Conservation (phyloP, 129 eudicot genomes). For the Lactuca sativa region DNA sequence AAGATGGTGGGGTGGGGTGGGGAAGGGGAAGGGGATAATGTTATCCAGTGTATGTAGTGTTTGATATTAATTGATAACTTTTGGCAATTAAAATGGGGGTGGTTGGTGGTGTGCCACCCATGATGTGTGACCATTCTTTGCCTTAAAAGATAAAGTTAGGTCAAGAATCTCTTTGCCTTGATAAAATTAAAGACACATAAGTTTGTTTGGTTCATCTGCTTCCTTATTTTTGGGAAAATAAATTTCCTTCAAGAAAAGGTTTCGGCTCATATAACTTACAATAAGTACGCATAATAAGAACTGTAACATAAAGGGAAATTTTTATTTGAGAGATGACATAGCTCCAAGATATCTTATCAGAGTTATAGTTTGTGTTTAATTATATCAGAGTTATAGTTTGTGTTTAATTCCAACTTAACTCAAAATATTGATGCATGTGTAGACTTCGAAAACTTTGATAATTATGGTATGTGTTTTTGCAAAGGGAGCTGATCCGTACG, state of each 20-base stretch:
- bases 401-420: too few species aligned
- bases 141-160: slow-evolving; percentile 23
- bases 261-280: background rate
- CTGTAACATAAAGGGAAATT: too few species aligned
- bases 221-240: background rate
- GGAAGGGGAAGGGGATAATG: slow-evolving; percentile 24
- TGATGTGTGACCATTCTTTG: slow-evolving; percentile 15
- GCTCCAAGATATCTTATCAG: too few species aligned
- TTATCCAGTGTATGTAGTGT: slow-evolving; percentile 14
- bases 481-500: too few species aligned
- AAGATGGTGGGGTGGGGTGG: slow-evolving; percentile 22
- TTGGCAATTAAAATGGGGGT: slow-evolving; percentile 23
- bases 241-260: background rate
- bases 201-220: background rate
- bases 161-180: slow-evolving; percentile 9
- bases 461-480: too few species aligned
- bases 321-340: too few species aligned
- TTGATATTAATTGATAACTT: slow-evolving; percentile 24
- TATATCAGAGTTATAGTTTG: too few species aligned
- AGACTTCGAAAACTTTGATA: too few species aligned
- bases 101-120: slow-evolving; percentile 22
- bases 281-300: too few species aligned
- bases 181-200: slow-evolving; percentile 7
- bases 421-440: too few species aligned
- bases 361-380: too few species aligned